Evolutionary conservation across 2,329 filamentous ascomycete genomes (phyloP).

Genomic region (Phaeosphaeriaceae sp.): DNA sequence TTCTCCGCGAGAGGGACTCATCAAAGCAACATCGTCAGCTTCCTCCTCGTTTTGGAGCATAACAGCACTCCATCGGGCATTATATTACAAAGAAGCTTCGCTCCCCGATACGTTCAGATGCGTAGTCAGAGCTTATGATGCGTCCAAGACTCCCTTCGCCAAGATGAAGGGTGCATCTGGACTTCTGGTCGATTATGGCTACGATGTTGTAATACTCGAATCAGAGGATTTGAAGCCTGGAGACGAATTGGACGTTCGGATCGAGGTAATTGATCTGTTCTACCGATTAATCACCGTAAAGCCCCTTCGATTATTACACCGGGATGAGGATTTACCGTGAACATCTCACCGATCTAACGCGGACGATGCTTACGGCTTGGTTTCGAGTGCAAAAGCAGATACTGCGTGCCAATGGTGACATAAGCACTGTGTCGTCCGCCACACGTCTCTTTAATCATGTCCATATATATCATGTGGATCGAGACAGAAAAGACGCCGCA

Average conservation of each 20-base stretch:
- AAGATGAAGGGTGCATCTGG: conserved; percentile 10
- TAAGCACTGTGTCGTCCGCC: neutral
- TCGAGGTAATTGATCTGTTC: conserved; percentile 49
- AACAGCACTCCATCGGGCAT: conserved; percentile 64
- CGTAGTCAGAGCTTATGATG: conserved; percentile 25
- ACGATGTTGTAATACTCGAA: conserved; percentile 18
- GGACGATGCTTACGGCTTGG: neutral
- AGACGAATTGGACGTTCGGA: conserved; percentile 56
- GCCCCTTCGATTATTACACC: conserved; percentile 49
- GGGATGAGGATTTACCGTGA: conserved; percentile 13
- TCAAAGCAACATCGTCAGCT: conserved; percentile 45
- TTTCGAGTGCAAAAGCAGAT: neutral
- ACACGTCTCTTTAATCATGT: neutral
- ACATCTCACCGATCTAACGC: neutral
- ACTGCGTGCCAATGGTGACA: neutral
- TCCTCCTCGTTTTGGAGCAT: conserved; percentile 58
- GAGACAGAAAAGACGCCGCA: neutral
- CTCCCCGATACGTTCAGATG: conserved; percentile 58
- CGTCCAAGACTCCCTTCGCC: neutral
- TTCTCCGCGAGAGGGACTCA: conserved; percentile 54
- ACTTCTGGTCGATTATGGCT: conserved; percentile 24
- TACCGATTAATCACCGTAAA: conserved; percentile 34
- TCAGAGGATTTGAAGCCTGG: conserved; percentile 39
- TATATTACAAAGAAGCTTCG: conserved; percentile 60
- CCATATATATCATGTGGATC: neutral